phyloP scores from a whole-genome alignment of 371 early-diverging fungal species.

The Apophysomyces trapeziformis region DNA sequence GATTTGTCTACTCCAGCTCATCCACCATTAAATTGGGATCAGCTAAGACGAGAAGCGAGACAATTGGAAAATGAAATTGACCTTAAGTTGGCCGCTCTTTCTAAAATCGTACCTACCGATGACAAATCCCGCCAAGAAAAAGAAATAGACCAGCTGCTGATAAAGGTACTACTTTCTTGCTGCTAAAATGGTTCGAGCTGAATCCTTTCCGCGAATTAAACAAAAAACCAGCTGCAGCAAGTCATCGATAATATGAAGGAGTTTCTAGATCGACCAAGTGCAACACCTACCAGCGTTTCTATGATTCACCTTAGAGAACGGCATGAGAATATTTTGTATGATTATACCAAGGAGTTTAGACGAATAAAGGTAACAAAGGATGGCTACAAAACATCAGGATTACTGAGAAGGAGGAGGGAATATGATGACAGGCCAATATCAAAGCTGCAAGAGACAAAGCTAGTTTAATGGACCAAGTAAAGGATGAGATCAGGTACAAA shows the following conservation, averaged over 20 bases:
- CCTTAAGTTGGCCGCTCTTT: conserved; percentile 48
- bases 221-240: conserved; percentile 49
- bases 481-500: conserved; percentile 57
- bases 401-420: neutral
- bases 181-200: neutral
- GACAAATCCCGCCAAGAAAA: conserved; percentile 52
- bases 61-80: conserved; percentile 73
- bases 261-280: conserved; percentile 53
- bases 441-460: conserved; percentile 64
- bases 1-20: conserved; percentile 18
- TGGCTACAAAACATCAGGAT: conserved; percentile 10
- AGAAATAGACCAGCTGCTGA: conserved; percentile 63
- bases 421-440: conserved; percentile 50
- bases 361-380: conserved; percentile 55
- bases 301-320: conserved; percentile 74
- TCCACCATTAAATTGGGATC: conserved; percentile 60
- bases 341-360: conserved; percentile 72
- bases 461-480: conserved; percentile 62
- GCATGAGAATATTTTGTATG: conserved; percentile 73
- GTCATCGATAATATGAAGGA: conserved; percentile 61
- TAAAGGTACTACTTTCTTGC: conserved; percentile 45
- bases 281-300: conserved; percentile 62
- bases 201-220: conserved; percentile 7
- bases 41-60: conserved; percentile 68
- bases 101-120: conserved; percentile 39